Base-by-base conservation (phyloP, 2,329 filamentous ascomycete species). In the Endoconidiophora laricicola region DNA sequence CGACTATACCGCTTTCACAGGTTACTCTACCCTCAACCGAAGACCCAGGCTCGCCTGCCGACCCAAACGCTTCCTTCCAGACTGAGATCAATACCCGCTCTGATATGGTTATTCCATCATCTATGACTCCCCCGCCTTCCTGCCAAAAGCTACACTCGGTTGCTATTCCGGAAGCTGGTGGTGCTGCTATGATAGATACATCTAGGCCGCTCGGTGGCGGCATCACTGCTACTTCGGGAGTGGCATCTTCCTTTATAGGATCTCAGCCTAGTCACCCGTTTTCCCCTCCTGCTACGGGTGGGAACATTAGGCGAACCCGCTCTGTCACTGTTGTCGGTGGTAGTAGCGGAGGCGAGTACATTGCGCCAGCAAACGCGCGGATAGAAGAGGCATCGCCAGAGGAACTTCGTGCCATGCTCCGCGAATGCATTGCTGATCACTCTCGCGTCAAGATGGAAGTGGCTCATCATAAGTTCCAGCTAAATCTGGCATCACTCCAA, bases 381-480 rank as follows among this genome's bases (percentile, higher is more conserved):
- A 65, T 81, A 20, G 63, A 68, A 22, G 68, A 71, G 43, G 75
- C 74, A 0, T 66, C 73, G 1, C 57, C 67, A 2, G 74, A 78
- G 6, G 71, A 79, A 57, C 68, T 81, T 29, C 70, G 73, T 12
- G 63, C 62, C 49, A 74, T 79, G 71, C 61, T 81, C 45, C 68
- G 74, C 53, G 63, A 64, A 2, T 71, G 69, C 55, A 63, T 79
- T 40, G 69, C 68, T 20, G 73, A 81, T 56, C 72, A 78, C 54
- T 68, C 71, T 43, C 72, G 69, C 57, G 65, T 80, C 45, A 85
- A 91, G 59, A 88, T 87, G 69, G 83, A 88, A 53, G 81, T 83
- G 14, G 84, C 88, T 29, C 88, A 95, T 62, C 83, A 91, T 67
- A 93, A 91, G 65, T 69, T 96, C 49, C 90, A 95, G 62, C 83